phyloP scores from a whole-genome alignment of 2,329 filamentous ascomycete species.

The Aureobasidium zeae region DNA sequence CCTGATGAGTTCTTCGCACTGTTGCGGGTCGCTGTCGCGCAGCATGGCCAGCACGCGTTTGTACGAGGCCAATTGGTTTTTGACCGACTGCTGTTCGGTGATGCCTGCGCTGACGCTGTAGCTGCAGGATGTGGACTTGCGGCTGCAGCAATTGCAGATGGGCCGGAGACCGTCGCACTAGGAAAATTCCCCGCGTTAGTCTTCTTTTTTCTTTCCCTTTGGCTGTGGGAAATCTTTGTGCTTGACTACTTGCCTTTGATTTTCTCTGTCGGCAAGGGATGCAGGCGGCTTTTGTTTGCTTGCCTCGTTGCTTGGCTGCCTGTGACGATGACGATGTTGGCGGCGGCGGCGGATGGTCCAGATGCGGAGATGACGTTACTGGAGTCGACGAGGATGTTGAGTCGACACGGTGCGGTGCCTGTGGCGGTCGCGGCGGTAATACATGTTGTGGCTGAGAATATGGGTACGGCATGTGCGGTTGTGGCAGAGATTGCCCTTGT shows the following conservation, averaged over 20 bases:
- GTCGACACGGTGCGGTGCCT: background rate
- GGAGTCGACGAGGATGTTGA: background rate
- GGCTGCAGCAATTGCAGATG: background rate
- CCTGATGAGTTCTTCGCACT: background rate
- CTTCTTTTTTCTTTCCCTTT: constrained; percentile 6
- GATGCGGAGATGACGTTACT: background rate
- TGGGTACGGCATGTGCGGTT: background rate
- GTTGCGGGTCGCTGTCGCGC: background rate
- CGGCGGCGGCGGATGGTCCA: background rate
- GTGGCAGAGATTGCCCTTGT: no score
- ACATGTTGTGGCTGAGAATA: background rate
- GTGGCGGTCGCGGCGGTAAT: background rate
- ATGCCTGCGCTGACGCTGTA: constrained; percentile 6
- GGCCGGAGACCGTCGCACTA: constrained; percentile 3
- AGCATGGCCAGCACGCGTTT: background rate
- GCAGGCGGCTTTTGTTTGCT: constrained; percentile 10
- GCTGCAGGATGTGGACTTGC: background rate
- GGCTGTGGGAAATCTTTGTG: background rate
- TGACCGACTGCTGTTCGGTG: constrained; percentile 8
- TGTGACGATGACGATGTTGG: background rate
- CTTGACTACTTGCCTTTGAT: constrained; percentile 6
- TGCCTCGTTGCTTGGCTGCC: background rate
- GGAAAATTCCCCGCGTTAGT: background rate
- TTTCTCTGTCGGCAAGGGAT: constrained; percentile 8
- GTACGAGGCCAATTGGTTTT: background rate